Evolutionary conservation across 2,329 filamentous ascomycete genomes (phyloP), one percentile per base, ranked within the genome.

Genomic region (Acrocalymma vagum): DNA sequence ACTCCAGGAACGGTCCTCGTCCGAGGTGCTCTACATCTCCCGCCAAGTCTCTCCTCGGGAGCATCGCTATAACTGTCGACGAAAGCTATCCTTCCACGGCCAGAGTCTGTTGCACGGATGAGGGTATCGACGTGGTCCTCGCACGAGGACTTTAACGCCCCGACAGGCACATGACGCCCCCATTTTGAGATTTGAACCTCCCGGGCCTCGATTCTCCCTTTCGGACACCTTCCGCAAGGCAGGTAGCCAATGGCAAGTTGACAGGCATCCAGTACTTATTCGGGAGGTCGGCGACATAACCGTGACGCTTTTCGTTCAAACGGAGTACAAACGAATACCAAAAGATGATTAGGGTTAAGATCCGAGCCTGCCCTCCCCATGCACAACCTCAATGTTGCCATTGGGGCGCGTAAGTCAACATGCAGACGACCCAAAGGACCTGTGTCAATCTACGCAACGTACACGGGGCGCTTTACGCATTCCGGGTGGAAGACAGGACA

Each of bases 301-400:
- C 65, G 61, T 58, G 58, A 65, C 50, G 38, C 65, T 69, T 14
- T 62, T 37, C 45, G 37, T 51, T 78, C 83, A 83, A 49, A 60
- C 53, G 48, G 51, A 66, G 39, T 62, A 84, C 49, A 60, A 53
- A 62, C 47, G 58, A 69, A 65, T 83, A 85, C 89, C 88, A 87
- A 84, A 77, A 71, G 76, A 72, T 76, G 77, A 81, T 88, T 96
- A 96, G 92, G 92, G 92, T 95, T 96, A 95, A 92, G 88, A 92
- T 92, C 88, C 90, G 85, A 86, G 76, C 73, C 76, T 77, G 78
- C 83, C 86, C 82, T 79, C 81, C 73, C 73, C 75, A 70, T 65
- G 65, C 63, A 55, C 58, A 47, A 52, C 41, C 53, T 47, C 53
- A 43, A 41, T 58, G 60, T 60, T 51, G 31, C 54, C 63, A 63